Percentiles rank a stretch among this genome's conserved stretches.
Evolutionary conservation across 2,329 filamentous ascomycete species (phyloP).

Genomic region (Leptographium radiaticola): DNA sequence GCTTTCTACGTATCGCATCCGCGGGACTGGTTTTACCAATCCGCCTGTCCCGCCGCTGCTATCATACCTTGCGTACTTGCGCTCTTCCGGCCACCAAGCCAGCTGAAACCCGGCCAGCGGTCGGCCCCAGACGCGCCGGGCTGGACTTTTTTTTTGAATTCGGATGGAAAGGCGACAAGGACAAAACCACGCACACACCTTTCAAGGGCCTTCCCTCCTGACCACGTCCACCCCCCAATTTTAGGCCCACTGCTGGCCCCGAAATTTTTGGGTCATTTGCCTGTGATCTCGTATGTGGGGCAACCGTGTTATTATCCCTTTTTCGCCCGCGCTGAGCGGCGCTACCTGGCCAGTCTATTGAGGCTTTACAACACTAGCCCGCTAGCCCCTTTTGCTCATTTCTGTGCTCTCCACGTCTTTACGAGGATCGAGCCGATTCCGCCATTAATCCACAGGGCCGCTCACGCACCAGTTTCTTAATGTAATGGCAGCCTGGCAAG

Average conservation of each 20-base stretch:
- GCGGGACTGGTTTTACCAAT: background rate
- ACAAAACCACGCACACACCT: too few relatives aligned
- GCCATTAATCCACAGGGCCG: too few relatives aligned
- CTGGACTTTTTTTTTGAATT: background rate
- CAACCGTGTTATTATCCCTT: conserved; percentile 9
- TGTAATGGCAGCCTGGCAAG: background rate
- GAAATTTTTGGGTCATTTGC: conserved; percentile 8
- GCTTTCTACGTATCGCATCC: background rate
- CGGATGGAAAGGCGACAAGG: conserved; percentile 1
- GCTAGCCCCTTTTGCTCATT: conserved; percentile 10
- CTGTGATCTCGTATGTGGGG: conserved; percentile 3
- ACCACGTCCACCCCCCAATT: conserved; percentile 1
- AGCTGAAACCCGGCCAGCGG: background rate
- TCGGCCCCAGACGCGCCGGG: background rate
- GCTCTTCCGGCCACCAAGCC: background rate
- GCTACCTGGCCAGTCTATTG: conserved; percentile 11
- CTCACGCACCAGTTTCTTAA: too few relatives aligned
- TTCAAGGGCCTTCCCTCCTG: conserved; percentile 3
- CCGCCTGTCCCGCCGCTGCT: background rate
- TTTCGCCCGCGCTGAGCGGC: conserved; percentile 2
- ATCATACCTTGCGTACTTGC: too few relatives aligned
- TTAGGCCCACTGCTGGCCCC: background rate
- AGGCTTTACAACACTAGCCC: conserved; percentile 9
- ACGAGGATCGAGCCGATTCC: background rate
- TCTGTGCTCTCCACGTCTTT: conserved; percentile 1